Conservation (phyloP, 164 flowering plant species). For the Saururus chinensis region DNA sequence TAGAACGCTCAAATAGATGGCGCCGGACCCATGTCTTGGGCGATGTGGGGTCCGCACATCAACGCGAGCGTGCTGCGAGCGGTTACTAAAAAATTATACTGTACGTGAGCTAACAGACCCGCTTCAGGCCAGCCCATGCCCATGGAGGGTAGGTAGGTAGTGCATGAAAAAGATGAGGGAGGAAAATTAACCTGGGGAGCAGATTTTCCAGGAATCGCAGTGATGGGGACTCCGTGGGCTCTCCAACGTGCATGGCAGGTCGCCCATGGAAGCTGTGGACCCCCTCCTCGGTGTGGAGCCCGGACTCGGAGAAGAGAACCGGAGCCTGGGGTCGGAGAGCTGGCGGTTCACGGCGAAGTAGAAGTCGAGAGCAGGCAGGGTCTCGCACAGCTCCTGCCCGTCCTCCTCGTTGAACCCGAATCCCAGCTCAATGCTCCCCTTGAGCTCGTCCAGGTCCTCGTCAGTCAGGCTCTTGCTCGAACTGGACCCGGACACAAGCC, state of each 20-base stretch:
- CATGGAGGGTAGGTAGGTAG: no score
- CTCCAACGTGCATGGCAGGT: slow-evolving; percentile 20
- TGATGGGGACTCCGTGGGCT: slow-evolving; percentile 40
- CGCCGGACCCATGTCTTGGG: no score
- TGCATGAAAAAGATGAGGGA: no score
- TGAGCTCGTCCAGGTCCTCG: slow-evolving; percentile 72
- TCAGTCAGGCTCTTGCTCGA: slow-evolving; percentile 44
- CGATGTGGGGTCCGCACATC: no score
- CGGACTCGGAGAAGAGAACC: no score
- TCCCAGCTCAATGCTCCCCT: slow-evolving; percentile 82
- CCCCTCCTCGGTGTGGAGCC: slow-evolving; percentile 19
- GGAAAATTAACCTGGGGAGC: slow-evolving; percentile 41
- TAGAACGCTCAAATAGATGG: no score
- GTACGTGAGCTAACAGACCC: no score
- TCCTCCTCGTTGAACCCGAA: slow-evolving; percentile 74
- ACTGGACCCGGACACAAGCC: not conserved
- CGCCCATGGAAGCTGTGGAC: slow-evolving; percentile 23
- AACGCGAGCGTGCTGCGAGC: no score
- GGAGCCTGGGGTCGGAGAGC: no score
- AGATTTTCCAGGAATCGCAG: slow-evolving; percentile 61
- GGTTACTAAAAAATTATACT: no score
- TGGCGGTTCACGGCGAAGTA: slow-evolving; percentile 77
- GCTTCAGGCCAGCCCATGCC: no score
- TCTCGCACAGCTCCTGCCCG: slow-evolving; percentile 50
- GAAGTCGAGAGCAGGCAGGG: slow-evolving; percentile 83